These are phyloP conservation scores for Comarum palustre DNA, from an alignment of 306 rosid species.

Conservation along the genomic window DNA sequence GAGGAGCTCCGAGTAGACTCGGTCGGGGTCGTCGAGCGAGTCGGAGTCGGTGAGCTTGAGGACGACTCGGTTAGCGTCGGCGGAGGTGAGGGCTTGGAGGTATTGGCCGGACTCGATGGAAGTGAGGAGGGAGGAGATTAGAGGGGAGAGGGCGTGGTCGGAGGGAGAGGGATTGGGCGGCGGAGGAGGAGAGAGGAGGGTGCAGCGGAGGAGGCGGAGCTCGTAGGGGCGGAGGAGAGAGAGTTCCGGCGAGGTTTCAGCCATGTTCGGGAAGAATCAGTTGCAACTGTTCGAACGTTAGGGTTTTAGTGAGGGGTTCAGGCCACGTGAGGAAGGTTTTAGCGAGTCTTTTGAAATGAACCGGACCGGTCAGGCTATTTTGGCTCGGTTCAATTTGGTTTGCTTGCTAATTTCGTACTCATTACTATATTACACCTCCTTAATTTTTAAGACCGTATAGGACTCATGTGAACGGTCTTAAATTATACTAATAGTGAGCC, in stretches of 20 bases:
- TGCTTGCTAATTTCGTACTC: too few species aligned
- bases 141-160: constrained; percentile 26
- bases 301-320: constrained; percentile 4
- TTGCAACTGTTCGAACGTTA: neutral
- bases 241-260: constrained; percentile 15
- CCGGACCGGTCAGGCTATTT: neutral
- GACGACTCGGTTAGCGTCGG: constrained; percentile 41
- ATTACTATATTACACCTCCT: too few species aligned
- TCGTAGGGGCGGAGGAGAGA: constrained; percentile 48
- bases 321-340: neutral
- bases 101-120: constrained; percentile 62
- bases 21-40: constrained; percentile 42
- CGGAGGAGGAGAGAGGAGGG: constrained; percentile 31
- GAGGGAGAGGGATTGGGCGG: constrained; percentile 23
- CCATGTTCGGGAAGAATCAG: neutral
- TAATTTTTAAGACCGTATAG: too few species aligned
- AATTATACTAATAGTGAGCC: too few species aligned
- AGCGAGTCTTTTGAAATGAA: neutral
- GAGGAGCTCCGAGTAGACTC: constrained; percentile 50
- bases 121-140: constrained; percentile 38
- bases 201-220: constrained; percentile 78
- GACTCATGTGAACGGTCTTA: too few species aligned
- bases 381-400: neutral
- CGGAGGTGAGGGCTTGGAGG: constrained; percentile 45
- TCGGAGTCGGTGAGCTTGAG: constrained; percentile 34